Evolutionary conservation across 495 filamentous ascomycete species (phyloP), one percentile per base, ranked within the genome.

Genomic region (Aspergillus cristatus): DNA sequence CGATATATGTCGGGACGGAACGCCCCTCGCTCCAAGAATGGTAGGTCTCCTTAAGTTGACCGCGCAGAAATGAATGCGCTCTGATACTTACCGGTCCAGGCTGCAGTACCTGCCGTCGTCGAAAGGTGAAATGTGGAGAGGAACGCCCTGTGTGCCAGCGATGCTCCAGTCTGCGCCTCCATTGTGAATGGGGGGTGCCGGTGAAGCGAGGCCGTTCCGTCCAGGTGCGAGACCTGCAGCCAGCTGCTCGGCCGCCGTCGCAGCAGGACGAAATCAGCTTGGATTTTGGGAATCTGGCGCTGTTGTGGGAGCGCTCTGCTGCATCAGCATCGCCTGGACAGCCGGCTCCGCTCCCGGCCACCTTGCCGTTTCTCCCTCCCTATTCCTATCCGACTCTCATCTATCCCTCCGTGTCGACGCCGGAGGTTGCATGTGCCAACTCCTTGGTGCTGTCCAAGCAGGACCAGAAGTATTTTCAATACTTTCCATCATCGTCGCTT

Each of bases 91-190:
- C n/a, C n/a, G n/a, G n/a, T n/a, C n/a, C 36, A 67, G 61, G 63
- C 44, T 67, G 70, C 55, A 68, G 62, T 48, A 73, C 71, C 29
- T 75, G 71, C 49, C 68, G 70, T 32, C 68, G 70, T 41, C 63
- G 71, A 25, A 75, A 75, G 42, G 66, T 75, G 10, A 72, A 74
- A 51, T 75, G 72, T 43, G 72, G 71, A 36, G 72, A 75, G 53
- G 56, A 59, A 44, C 67, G 58, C 30, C 72, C 72, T 2, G 40
- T 69, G 4, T 75, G 72, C 44, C 53, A 53, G 17, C 65, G 67
- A 24, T 75, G 72, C 42, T 28, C 36, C 28, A 50, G 56, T 7
- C 34, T 61, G 24, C 54, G 45, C 10, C 51, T 63, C 11, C 42
- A 41, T 24, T 61, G 57, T 17, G 63, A 68, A 43, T 67, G 63